phyloP scores from a whole-genome alignment of 345 rosid species.

The Populus alba region DNA sequence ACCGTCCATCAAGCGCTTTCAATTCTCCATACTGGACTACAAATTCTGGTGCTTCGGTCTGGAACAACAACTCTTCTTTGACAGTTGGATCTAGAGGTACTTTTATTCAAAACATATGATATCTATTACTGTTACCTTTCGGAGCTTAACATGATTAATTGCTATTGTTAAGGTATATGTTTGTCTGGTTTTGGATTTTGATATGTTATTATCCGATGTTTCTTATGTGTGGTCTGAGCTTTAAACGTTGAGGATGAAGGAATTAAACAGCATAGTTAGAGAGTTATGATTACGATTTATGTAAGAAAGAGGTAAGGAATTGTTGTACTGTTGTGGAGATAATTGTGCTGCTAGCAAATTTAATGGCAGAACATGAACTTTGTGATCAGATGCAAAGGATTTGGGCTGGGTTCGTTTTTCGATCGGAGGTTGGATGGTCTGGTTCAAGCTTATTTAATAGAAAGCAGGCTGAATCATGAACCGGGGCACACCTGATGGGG shows the following conservation, averaged over 20 bases:
- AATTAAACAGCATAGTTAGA: neutral
- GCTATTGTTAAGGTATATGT: neutral
- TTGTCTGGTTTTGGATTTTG: neutral
- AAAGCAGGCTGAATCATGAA: neutral
- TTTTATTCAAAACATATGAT: neutral
- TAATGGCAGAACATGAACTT: neutral
- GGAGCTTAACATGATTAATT: neutral
- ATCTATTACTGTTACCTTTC: neutral
- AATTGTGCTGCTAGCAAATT: neutral
- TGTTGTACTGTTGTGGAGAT: neutral
- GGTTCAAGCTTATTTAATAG: neutral
- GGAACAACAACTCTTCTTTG: slow-evolving; percentile 73
- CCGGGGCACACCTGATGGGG: neutral
- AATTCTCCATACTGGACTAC: slow-evolving; percentile 68
- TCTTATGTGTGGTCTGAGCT: neutral
- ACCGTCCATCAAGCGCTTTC: slow-evolving; percentile 70
- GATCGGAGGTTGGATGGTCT: neutral
- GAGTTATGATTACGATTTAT: neutral
- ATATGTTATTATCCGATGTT: neutral
- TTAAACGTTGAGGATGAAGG: neutral
- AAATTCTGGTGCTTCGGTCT: slow-evolving; percentile 78
- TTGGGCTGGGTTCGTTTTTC: neutral
- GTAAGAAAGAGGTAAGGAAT: neutral
- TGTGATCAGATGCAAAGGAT: neutral
- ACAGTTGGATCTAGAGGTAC: slow-evolving; percentile 83